Percentiles rank a stretch among this genome's conserved stretches.
phyloP scores from a whole-genome alignment of 805 yeast genomes.

The Schwanniomyces occidentalis region DNA sequence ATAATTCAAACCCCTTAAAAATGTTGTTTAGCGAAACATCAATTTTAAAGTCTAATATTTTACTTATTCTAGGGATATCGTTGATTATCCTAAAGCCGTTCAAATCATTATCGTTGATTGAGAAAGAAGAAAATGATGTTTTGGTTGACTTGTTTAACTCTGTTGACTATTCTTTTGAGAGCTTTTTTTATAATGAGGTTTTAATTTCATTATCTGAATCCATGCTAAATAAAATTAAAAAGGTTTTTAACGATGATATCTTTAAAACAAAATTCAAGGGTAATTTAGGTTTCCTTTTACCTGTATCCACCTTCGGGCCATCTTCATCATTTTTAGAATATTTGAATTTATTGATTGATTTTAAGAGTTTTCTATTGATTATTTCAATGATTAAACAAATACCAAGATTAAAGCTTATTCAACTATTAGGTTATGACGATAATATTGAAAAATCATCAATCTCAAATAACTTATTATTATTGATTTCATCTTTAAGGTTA shows the following conservation, averaged over 20 bases:
- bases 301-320: constrained; percentile 9
- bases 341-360: constrained; percentile 26
- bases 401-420: constrained; percentile 20
- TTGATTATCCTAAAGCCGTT: constrained; percentile 30
- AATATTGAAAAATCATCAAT: constrained; percentile 7
- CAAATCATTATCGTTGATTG: constrained; percentile 25
- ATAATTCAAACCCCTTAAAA: constrained; percentile 2
- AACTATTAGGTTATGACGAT: constrained; percentile 28
- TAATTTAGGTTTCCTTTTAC: constrained; percentile 18
- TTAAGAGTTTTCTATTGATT: constrained; percentile 30
- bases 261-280: constrained; percentile 11
- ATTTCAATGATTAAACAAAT: constrained; percentile 26
- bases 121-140: constrained; percentile 10
- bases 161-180: constrained; percentile 14
- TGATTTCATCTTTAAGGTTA: constrained; percentile 25
- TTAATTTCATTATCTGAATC: constrained; percentile 23
- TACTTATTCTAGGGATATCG: constrained; percentile 24
- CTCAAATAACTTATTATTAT: constrained; percentile 20
- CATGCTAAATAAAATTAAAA: constrained; percentile 17
- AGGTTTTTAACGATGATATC: constrained; percentile 2
- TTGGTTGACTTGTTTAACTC: constrained; percentile 20
- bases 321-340: constrained; percentile 19
- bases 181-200: constrained; percentile 15
- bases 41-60: constrained; percentile 17
- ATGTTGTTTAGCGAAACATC: constrained; percentile 2